These are phyloP conservation scores for Castanea sativa DNA, from an alignment of 306 rosid species.

Conservation along the genomic window DNA sequence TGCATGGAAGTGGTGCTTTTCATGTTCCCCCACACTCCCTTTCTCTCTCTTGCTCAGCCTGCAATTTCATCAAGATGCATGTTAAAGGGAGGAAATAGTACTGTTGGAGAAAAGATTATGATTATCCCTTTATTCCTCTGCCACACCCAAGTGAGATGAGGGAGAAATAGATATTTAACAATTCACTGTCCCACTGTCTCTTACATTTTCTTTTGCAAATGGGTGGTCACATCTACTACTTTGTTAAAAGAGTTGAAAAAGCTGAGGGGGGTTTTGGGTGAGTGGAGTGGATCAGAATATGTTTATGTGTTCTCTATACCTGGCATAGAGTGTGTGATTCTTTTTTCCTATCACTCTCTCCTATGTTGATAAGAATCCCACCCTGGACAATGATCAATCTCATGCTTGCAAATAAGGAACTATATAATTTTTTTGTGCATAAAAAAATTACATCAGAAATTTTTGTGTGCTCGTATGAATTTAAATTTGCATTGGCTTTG, in stretches of 20 bases:
- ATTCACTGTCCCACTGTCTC: constrained; percentile 3
- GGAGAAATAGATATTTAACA: background rate
- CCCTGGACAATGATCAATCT: constrained; percentile 28
- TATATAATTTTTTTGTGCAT: background rate
- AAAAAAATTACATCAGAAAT: constrained; percentile 19
- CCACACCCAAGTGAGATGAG: constrained; percentile 34
- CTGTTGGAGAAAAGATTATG: constrained; percentile 38
- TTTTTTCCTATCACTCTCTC: constrained; percentile 43
- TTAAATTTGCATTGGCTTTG: too few relatives aligned
- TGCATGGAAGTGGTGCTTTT: constrained; percentile 34
- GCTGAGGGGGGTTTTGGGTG: constrained; percentile 33
- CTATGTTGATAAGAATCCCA: constrained; percentile 50
- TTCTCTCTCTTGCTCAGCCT: constrained; percentile 18
- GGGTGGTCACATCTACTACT: constrained; percentile 49
- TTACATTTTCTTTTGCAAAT: background rate
- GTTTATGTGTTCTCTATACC: constrained; percentile 35
- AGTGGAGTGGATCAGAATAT: constrained; percentile 66
- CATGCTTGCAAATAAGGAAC: constrained; percentile 4
- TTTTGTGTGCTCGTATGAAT: too few relatives aligned
- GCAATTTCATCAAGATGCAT: constrained; percentile 22
- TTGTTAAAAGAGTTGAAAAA: constrained; percentile 34
- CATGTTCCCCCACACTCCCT: constrained; percentile 13
- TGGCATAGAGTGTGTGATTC: constrained; percentile 38
- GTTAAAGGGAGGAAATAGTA: constrained; percentile 32
- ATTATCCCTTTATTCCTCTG: constrained; percentile 41